Percentiles rank a stretch among this genome's conserved stretches.
phyloP scores from a whole-genome alignment of 495 filamentous ascomycete species.

The Terfezia boudieri region DNA sequence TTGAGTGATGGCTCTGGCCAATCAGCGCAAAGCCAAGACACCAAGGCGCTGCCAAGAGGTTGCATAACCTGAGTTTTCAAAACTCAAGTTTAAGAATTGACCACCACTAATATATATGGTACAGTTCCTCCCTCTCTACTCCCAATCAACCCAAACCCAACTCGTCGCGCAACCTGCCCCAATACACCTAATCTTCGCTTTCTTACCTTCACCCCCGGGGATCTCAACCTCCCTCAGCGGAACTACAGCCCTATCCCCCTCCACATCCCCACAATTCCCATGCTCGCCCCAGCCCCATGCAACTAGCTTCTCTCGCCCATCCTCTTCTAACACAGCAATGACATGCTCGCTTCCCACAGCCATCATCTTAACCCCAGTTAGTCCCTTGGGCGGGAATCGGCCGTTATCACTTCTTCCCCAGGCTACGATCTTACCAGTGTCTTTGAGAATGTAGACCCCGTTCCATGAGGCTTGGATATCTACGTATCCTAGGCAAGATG shows the following conservation, averaged over 20 bases:
- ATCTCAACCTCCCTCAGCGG: slow-evolving; percentile 11
- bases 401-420: slow-evolving; percentile 72
- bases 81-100: too few species aligned
- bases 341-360: slow-evolving; percentile 77
- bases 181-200: slow-evolving; percentile 27
- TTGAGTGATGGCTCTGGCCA: too few species aligned
- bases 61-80: too few species aligned
- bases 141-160: slow-evolving; percentile 34
- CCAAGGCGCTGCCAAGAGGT: too few species aligned
- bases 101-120: too few species aligned
- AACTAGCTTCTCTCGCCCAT: slow-evolving; percentile 32
- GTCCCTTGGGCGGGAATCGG: slow-evolving; percentile 35
- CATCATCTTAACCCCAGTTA: slow-evolving; percentile 32
- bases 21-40: too few species aligned
- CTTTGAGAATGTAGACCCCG: slow-evolving; percentile 43
- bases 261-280: slow-evolving; percentile 62
- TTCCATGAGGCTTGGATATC: too few species aligned
- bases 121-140: too few species aligned
- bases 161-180: slow-evolving; percentile 79
- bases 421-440: slow-evolving; percentile 31
- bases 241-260: slow-evolving; percentile 39
- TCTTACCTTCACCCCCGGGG: slow-evolving; percentile 4
- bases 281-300: slow-evolving; percentile 95
- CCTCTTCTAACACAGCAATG: slow-evolving; percentile 34
- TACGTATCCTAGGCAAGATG: too few species aligned